Base-by-base conservation (phyloP, 257 asterid genomes). In the Linaria vulgaris region DNA sequence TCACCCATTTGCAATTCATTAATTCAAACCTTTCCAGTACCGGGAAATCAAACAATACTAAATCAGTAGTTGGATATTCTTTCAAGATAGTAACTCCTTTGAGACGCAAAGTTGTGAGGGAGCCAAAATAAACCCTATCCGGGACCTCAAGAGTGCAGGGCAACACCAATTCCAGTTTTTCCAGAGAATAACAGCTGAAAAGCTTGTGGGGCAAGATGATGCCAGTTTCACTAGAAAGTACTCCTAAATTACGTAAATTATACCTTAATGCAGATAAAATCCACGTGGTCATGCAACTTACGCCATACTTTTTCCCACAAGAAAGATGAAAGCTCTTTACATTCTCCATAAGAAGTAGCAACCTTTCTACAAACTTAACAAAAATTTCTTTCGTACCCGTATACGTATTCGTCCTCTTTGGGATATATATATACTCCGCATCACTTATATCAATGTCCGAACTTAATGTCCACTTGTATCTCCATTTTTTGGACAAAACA, bases 391-490 rank as follows among this genome's bases (percentile, higher is more conserved):
- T n/a, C n/a, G n/a, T n/a, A n/a, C 8, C 15, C 1, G 39, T 19
- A 5, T 37, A 14, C 23, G 44, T 27, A 30, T 13, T 27, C 61
- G 10, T 56, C 45, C 30, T 56, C 41, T 37, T 13, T 0, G 41
- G 12, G 43, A 56, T 12, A 10, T 10, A 22, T 21, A 56, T 12
- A 10, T 10, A 22, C 19, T 20, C 45, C 30, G 5, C 30, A 10
- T 56, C 45, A 34, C 30, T 16, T 5, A 56, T 10, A 9, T 30
- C 15, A 13, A 56, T 37, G 0, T n/a, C 2, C 15, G 3, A 37
- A 56, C 27, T 16, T 10, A 23, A 23, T 5, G 62, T 56, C 47
- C 62, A 56, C n/a, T 56, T 56, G 43, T 12, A 56, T 20, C 31
- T 25, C 47, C 62, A 31, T n/a, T 30, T 46, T 1, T 16, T 56